These are phyloP conservation scores for Cutaneotrichosporon daszewskae DNA, from an alignment of 1,284 basidiomycete genomes.

Conservation along the genomic window DNA sequence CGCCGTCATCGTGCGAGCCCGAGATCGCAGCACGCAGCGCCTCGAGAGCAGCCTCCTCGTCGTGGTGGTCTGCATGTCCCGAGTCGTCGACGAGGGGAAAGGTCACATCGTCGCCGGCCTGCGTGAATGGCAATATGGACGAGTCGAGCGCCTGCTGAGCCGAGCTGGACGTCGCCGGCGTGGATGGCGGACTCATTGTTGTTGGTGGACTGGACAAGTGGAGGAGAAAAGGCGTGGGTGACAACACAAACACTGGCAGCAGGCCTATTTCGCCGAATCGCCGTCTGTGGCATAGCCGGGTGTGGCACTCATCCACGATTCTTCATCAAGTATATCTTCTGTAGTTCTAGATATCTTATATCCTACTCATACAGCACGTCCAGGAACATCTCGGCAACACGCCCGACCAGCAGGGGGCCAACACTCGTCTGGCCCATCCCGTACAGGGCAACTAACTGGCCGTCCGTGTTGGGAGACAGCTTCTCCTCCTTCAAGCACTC, in stretches of 20 bases:
- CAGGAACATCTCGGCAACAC: constrained; percentile 73
- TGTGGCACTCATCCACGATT: too few species aligned
- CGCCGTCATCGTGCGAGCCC: constrained; percentile 6
- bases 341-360: not conserved
- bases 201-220: constrained; percentile 9
- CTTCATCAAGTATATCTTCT: too few species aligned
- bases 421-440: constrained; percentile 82
- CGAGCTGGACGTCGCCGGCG: not conserved
- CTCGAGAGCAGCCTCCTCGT: constrained; percentile 29
- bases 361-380: constrained; percentile 67
- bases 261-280: constrained; percentile 6
- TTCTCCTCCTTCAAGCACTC: constrained; percentile 75
- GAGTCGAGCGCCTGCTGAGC: constrained; percentile 7
- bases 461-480: constrained; percentile 52
- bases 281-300: not conserved
- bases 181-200: constrained; percentile 1
- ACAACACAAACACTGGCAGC: not conserved
- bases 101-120: constrained; percentile 9
- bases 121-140: constrained; percentile 9
- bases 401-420: constrained; percentile 80
- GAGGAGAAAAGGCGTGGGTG: constrained; percentile 3
- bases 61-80: constrained; percentile 16
- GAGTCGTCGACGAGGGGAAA: constrained; percentile 15
- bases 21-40: constrained; percentile 32
- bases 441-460: constrained; percentile 80